Evolutionary conservation across 2,329 filamentous ascomycete species (phyloP), one percentile per base, ranked within the genome.

Genomic region (Penicillium sp.): DNA sequence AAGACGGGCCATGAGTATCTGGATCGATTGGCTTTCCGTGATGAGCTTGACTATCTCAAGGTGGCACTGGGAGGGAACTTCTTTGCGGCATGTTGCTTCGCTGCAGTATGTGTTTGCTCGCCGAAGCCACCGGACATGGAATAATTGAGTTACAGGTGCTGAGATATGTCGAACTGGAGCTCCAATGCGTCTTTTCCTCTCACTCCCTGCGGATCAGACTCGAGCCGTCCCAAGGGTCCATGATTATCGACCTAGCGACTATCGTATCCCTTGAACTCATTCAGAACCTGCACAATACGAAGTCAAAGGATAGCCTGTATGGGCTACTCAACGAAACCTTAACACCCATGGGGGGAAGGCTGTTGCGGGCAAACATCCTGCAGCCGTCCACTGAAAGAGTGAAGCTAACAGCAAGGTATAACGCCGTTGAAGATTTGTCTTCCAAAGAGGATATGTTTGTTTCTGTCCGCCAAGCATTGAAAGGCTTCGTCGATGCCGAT

Each of bases 201-300:
- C 87, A 94, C 66, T 92, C 92, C 18, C 80, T 97, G 28, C 84
- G 90, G 3, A 87, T 97, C 64, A 87, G 85, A 56, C 96, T 95
- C 61, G 87, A 92, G 63, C 88, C 91, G 1, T 91, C 90, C 0
- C 89, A 95, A 66, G 89, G 92, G 22, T 89, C 90, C 0, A 96
- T 97, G 92, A 90, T 95, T 82, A 95, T 97, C 61, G 92, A 96
- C 63, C 80, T 94, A 2, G 87, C 90, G 0, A 95, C 92, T 0
- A 90, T 96, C 25, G 81, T 86, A 33, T 90, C 90, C 0, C 77
- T 99, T 3, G 94, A 99, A 68, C 79, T 99, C 5, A 88, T 97
- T 24, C 90, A 96, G 63, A 99, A 96, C 59, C 67, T 92, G 0
- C 85, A 89, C 11, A 85, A 87, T 60, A 65, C 84, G 0, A 91